Evolutionary conservation across 2,329 filamentous ascomycete species (phyloP), one percentile per base, ranked within the genome.

Genomic region (Colletotrichum musicola): DNA sequence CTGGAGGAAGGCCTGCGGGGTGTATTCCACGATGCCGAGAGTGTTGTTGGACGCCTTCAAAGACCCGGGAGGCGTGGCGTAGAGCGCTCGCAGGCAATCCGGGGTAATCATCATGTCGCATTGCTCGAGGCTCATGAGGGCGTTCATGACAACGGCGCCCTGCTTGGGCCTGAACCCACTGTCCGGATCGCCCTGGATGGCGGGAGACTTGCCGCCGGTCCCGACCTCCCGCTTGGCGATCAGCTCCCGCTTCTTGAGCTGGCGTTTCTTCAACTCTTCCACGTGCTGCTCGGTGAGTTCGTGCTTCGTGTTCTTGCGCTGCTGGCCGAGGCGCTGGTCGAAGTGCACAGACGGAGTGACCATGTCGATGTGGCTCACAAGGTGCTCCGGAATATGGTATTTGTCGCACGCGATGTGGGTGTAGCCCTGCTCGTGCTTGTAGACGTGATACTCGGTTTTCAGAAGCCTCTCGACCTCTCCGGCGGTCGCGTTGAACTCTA

Each of bases 81-180:
- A 86, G 20, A 87, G 77, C 5, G 84, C 81, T 50, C 82, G 81
- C 58, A 89, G 80, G 72, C 88, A 90, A 49, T 82, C 81, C 0
- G 87, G 86, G 0, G 87, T 89, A 71, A 90, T 88, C 73, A 85
- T 83, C 14, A 77, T 76, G 71, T 86, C 83, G 73, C 89, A 91
- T 61, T 81, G 75, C 35, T 67, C 62, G 13, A 79, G 74, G 44
- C 53, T 42, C 62, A 77, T 74, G 47, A 78, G 70, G 1, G 77
- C 76, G 55, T 77, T 78, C 57, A 70, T 67, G 50, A 79, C 72
- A 13, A 63, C 58, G 13, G 71, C 74, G 27, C 77, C 77, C 65
- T 79, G 73, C 71, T 79, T 79, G 0, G 77, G 75, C 22, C 74
- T 73, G 49, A 73, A 74, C 10, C 72, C 72, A 20, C 72, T 71